A percentile compares a stretch with the other conserved stretches of the same genome.
These are phyloP conservation scores for Pseudonitzschia multistriata DNA, from an alignment of 108 stramenopile genomes.

Conservation along the genomic window DNA sequence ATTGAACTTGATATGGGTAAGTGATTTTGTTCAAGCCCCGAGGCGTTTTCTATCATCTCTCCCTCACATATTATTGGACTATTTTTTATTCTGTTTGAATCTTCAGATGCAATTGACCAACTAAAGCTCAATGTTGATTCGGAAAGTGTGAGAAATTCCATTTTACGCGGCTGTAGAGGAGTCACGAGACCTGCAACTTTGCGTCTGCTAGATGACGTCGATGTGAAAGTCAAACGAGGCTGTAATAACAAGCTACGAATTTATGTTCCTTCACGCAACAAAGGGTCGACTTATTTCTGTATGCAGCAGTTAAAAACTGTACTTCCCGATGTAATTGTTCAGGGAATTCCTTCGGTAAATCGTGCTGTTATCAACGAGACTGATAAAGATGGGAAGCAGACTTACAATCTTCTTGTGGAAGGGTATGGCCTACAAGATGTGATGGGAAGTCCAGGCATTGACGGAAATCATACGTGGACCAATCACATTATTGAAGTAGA, in stretches of 20 bases:
- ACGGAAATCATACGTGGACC: slow-evolving; percentile 84
- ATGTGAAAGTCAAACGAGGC: slow-evolving; percentile 69
- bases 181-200: slow-evolving; percentile 74
- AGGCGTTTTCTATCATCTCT: not conserved
- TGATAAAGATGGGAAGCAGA: slow-evolving; percentile 58
- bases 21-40: not conserved
- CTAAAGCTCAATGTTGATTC: slow-evolving; percentile 91
- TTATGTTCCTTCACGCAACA: slow-evolving; percentile 69
- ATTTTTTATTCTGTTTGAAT: slow-evolving; percentile 9
- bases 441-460: slow-evolving; percentile 91
- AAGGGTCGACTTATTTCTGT: slow-evolving; percentile 50
- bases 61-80: not conserved
- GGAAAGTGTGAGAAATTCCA: slow-evolving; percentile 67
- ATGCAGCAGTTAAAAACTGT: slow-evolving; percentile 92
- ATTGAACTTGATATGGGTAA: slow-evolving; percentile 88
- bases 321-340: slow-evolving; percentile 92
- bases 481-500: slow-evolving; percentile 98
- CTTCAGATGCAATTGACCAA: slow-evolving; percentile 75
- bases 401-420: slow-evolving; percentile 94
- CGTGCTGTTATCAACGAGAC: slow-evolving; percentile 98
- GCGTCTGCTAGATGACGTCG: slow-evolving; percentile 61
- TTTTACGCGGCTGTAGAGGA: slow-evolving; percentile 76
- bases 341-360: slow-evolving; percentile 91
- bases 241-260: slow-evolving; percentile 81
- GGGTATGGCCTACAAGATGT: slow-evolving; percentile 96